A percentile compares a stretch with the other conserved stretches of the same genome.
These are phyloP conservation scores for Colletotrichum sp. DNA, from an alignment of 2,329 filamentous ascomycete genomes.

Conservation along the genomic window DNA sequence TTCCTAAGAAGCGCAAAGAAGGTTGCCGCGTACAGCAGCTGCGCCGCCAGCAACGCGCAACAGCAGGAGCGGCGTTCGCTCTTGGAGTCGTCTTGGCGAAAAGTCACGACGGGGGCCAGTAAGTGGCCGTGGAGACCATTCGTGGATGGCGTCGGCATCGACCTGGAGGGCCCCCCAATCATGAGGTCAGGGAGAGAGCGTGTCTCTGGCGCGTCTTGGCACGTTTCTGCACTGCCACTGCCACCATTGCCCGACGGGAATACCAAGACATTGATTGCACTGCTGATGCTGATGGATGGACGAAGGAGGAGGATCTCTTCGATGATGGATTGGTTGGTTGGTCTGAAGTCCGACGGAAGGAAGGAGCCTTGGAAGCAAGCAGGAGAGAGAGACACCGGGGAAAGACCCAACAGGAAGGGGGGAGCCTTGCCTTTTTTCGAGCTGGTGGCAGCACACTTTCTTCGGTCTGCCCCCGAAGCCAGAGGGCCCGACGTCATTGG, in stretches of 20 bases:
- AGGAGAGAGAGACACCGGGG: neutral
- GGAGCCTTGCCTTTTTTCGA: neutral
- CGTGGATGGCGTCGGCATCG: neutral
- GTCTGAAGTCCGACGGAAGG: neutral
- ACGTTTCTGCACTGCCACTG: slow-evolving; percentile 8
- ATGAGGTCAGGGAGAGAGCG: neutral
- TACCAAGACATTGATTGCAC: neutral
- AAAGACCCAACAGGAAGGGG: neutral
- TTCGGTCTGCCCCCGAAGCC: neutral
- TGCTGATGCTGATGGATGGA: neutral
- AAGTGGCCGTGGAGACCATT: neutral
- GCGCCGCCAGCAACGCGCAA: slow-evolving; percentile 15
- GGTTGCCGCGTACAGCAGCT: neutral
- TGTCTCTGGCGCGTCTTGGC: slow-evolving; percentile 7
- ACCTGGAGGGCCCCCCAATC: neutral
- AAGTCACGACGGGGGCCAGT: neutral
- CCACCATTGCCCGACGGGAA: neutral
- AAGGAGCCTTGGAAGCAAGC: neutral
- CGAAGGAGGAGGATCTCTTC: neutral
- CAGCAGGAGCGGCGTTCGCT: neutral
- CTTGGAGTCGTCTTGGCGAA: slow-evolving; percentile 9
- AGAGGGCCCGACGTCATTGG: slow-evolving; percentile 3
- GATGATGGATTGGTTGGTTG: neutral
- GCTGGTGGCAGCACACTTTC: neutral
- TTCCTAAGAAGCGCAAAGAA: neutral